Evolutionary conservation across 2,329 filamentous ascomycete genomes (phyloP), one percentile per base, ranked within the genome.

Genomic region (Venturia effusa): DNA sequence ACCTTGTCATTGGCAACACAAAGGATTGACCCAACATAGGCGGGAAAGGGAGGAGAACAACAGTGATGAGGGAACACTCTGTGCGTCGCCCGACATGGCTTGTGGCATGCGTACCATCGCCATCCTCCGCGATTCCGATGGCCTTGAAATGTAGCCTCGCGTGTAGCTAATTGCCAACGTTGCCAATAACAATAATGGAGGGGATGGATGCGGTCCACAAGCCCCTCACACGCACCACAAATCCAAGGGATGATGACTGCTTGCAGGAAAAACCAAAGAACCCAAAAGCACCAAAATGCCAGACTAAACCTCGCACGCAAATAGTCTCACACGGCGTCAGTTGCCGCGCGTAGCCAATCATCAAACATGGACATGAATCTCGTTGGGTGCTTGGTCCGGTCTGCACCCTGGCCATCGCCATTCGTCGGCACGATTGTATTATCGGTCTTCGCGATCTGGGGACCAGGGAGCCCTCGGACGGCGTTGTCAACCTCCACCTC

Each of bases 221-320:
- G 51, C 51, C 51, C 51, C 51, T 51, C 45, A 27, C 22, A 51
- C 45, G 45, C 45, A 51, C 45, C 51, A 30, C 48, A 57, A 34
- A 57, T 17, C n/a, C 51, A 57, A 57, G 51, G 51, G 51, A 57
- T 57, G 51, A 57, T 57, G 51, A 57, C 30, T 34, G 51, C 51
- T 57, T 57, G 51, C 51, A 57, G 51, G 30, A 57, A 57, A 57
- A 57, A 57, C 51, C 30, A 32, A 57, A n/a, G n/a, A 57, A 57
- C 51, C n/a, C n/a, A 34, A 57, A 57, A 34, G 15, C 51, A 57
- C 17, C 51, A n/a, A 34, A 34, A 39, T 13, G 5, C 13, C 30
- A 1, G 30, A 57, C 51, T 34, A 57, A 57, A 57, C n/a, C 30
- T 57, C 17, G 27, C 27, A 57, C 51, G 34, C 27, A 57, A 57